Base-by-base conservation (phyloP, 2,329 filamentous ascomycete species). In the Aspergillus sp. region DNA sequence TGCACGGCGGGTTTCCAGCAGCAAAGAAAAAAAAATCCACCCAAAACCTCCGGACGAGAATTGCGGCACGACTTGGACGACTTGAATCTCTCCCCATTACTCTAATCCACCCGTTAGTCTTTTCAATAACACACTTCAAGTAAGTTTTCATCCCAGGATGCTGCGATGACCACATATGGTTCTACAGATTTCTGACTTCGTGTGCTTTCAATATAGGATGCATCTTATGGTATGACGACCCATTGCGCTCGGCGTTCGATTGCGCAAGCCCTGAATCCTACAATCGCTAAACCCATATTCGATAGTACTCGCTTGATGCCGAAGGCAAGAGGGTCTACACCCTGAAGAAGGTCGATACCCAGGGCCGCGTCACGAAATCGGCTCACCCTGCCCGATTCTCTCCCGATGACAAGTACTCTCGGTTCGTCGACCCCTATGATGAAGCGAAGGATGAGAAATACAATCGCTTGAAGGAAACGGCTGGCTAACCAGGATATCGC, bases 381-480 rank as follows among this genome's bases (percentile, higher is more conserved):
- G 95, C 95, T 58, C 94, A 98, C 81, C 94, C 95, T 51, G 95
- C 95, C 49, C 86, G 95, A 69, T 99, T 98, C 84, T 96, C 92
- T 51, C 95, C 95, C 65, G 95, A 99, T 80, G 95, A 99, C 84
- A 96, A 97, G 84, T 98, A 96, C 85, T 96, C 92, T 73, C 83
- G 86, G 84, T 87, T 75, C 54, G 78, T 67, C 11, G 24, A 20
- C 18, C 39, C 54, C 18, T 12, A 10, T 22, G 55, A 24, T 57
- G 39, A 11, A 9, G 14, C 14, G 47, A 46, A 12, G n/a, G 36
- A 49, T 59, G 24, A 10, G 3, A 58, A 55, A 46, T 20, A 32
- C n/a, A 45, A 42, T 16, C 10, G 52, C 51, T 11, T 24, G 59
- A 46, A 47, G 26, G 32, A 36, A 55, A 54, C 63, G 22, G n/a